Conservation (phyloP, 768 basidiomycete species). For the Galerina marginata region DNA sequence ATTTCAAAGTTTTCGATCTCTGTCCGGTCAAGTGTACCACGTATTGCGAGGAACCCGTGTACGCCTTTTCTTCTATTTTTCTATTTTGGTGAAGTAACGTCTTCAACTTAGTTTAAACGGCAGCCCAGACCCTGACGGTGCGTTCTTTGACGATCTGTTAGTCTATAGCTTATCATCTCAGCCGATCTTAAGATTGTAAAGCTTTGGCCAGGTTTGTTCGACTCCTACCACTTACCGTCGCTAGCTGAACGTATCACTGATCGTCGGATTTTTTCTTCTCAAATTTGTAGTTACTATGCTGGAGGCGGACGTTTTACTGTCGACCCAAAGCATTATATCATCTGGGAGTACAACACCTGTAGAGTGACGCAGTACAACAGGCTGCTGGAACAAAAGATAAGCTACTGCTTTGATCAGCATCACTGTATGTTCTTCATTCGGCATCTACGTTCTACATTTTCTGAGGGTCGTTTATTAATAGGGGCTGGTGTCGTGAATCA, state of each 20-base stretch:
- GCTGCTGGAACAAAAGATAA: conserved; percentile 15
- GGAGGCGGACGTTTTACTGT: conserved; percentile 14
- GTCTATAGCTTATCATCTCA: not conserved
- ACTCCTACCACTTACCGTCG: not conserved
- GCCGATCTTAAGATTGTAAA: conserved; percentile 8
- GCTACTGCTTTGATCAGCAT: conserved; percentile 21
- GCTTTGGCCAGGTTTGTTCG: conserved; percentile 6
- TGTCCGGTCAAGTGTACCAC: conserved; percentile 13
- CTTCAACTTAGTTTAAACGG: not conserved
- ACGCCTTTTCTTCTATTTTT: not conserved
- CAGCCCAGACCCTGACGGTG: conserved; percentile 5
- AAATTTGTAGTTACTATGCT: conserved; percentile 10
- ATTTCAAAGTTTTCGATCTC: conserved; percentile 13
- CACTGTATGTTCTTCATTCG: conserved; percentile 13
- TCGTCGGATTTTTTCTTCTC: not conserved
- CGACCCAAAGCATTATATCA: conserved; percentile 14
- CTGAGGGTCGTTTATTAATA: not conserved
- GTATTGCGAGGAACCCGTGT: conserved; percentile 18
- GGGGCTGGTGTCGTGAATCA: conserved; percentile 19
- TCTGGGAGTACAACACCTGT: conserved; percentile 22
- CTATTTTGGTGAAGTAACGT: not conserved
- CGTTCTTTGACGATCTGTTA: not conserved
- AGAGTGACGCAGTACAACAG: conserved; percentile 20
- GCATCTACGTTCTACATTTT: not conserved
- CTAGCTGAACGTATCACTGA: not conserved